Conservation (phyloP, 2,329 filamentous ascomycete species). For the Fusarium bactridioides region DNA sequence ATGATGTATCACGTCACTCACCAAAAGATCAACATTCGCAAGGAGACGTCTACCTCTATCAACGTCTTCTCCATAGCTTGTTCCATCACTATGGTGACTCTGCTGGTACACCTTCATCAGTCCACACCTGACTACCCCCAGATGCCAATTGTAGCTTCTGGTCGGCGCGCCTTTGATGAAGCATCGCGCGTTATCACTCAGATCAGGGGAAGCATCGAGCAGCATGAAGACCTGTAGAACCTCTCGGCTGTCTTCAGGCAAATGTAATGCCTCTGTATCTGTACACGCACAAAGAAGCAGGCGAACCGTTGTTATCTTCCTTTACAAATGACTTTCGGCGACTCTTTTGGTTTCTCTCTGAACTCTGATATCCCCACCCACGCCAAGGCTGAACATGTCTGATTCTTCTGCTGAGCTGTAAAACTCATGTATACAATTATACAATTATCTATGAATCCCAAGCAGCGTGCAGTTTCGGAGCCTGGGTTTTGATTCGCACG, state of each 20-base stretch:
- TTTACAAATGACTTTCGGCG: not conserved
- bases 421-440: not conserved
- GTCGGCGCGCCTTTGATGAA: slow-evolving; percentile 47
- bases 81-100: slow-evolving; percentile 76
- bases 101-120: slow-evolving; percentile 72
- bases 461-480: not conserved
- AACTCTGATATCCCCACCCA: slow-evolving; percentile 28
- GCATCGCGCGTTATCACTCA: slow-evolving; percentile 40
- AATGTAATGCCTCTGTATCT: not conserved
- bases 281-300: not conserved
- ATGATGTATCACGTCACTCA: slow-evolving; percentile 80
- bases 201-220: slow-evolving; percentile 42
- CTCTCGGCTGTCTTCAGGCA: not conserved
- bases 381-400: not conserved
- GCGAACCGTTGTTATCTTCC: not conserved
- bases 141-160: slow-evolving; percentile 62
- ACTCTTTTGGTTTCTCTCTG: not conserved
- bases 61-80: slow-evolving; percentile 79
- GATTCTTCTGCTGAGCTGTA: not conserved
- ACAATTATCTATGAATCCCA: not conserved
- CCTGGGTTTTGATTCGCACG: not conserved
- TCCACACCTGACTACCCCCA: slow-evolving; percentile 68
- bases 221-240: slow-evolving; percentile 43
- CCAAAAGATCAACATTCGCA: slow-evolving; percentile 80
- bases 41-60: slow-evolving; percentile 80